phyloP scores from a whole-genome alignment of 495 filamentous ascomycete genomes.

The Tuber calosporum region DNA sequence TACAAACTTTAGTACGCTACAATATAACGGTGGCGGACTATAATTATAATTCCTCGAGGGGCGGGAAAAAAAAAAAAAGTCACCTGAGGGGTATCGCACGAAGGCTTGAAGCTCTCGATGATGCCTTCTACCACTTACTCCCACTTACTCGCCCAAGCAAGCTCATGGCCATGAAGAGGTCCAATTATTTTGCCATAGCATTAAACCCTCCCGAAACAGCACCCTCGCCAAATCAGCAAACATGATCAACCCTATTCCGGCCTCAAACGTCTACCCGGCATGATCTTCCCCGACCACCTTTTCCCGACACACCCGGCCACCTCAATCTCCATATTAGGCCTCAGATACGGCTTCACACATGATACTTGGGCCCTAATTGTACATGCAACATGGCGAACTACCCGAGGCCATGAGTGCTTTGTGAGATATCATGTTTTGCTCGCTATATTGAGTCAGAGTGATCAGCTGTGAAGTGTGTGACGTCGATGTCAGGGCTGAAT shows the following conservation, averaged over 20 bases:
- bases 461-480: not conserved
- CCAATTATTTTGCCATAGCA: not conserved
- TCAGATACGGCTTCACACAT: not conserved
- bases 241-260: not conserved
- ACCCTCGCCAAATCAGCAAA: not conserved
- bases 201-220: not conserved
- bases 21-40: not conserved
- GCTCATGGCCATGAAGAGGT: not conserved
- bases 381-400: not conserved
- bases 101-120: not conserved
- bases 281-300: no score
- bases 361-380: not conserved
- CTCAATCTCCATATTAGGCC: not conserved
- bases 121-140: not conserved
- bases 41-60: not conserved
- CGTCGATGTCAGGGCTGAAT: not conserved
- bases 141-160: not conserved
- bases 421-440: not conserved
- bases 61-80: not conserved
- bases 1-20: not conserved
- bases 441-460: not conserved
- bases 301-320: not conserved
- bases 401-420: not conserved
- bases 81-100: not conserved
- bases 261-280: not conserved